Conservation (phyloP, 306 rosid species). For the Cucurbita moschata region DNA sequence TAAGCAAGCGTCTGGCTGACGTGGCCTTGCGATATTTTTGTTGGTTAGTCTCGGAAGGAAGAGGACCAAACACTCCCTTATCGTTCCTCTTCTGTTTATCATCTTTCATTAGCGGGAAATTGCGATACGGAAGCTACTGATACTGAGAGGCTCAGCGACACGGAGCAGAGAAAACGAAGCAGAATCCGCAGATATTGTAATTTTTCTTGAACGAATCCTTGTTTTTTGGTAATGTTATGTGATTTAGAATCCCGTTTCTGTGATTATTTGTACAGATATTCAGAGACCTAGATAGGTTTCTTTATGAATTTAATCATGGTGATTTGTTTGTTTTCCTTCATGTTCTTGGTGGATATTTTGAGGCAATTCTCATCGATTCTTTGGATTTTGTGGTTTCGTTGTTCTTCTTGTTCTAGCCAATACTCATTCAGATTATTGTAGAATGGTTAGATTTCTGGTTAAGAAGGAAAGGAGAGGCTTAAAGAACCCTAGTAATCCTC, state of each 20-base stretch:
- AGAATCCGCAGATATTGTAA: not conserved
- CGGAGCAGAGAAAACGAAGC: not conserved
- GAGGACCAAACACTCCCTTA: constrained; percentile 64
- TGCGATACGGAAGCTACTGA: constrained; percentile 2
- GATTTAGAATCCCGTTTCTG: constrained; percentile 11
- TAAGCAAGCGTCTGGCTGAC: not conserved
- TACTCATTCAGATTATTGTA: not conserved
- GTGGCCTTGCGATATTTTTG: constrained; percentile 10
- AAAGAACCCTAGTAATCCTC: not conserved
- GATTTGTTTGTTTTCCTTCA: not conserved
- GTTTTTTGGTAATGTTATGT: not conserved
- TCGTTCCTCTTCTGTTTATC: constrained; percentile 25
- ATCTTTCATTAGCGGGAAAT: constrained; percentile 5
- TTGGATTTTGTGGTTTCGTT: not conserved
- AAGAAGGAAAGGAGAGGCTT: not conserved
- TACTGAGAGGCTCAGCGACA: not conserved
- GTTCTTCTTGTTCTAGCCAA: not conserved
- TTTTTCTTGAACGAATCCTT: not conserved
- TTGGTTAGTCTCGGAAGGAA: constrained; percentile 20
- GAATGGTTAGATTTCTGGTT: not conserved
- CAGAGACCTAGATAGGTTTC: constrained; percentile 8
- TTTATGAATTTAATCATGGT: not conserved
- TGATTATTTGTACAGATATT: not conserved
- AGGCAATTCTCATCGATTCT: not conserved
- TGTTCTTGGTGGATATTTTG: not conserved